These are phyloP conservation scores for Mycocentrospora acerina DNA, from an alignment of 2,329 filamentous ascomycete species.

Conservation along the genomic window DNA sequence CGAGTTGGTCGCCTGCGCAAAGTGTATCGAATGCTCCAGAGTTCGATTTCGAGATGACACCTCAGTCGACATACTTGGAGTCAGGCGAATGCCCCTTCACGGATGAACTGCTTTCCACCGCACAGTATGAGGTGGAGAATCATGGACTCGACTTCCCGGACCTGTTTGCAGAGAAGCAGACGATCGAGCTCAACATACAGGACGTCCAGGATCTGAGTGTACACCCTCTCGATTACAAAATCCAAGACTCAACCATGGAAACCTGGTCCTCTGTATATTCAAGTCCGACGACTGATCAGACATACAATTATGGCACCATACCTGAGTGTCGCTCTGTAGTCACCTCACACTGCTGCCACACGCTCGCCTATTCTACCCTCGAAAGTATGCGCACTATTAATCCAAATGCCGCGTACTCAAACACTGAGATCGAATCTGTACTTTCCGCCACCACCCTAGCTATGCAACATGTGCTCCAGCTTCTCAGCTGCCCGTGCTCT, in stretches of 20 bases:
- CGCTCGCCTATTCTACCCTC: slow-evolving; percentile 31
- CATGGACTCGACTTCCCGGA: slow-evolving; percentile 28
- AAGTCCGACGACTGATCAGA: slow-evolving; percentile 16
- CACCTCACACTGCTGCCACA: slow-evolving; percentile 32
- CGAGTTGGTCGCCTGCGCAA: slow-evolving; percentile 28
- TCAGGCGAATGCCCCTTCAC: slow-evolving; percentile 23
- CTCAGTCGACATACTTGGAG: slow-evolving; percentile 29
- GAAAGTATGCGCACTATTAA: slow-evolving; percentile 30
- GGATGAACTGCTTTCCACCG: slow-evolving; percentile 19
- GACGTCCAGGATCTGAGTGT: slow-evolving; percentile 29
- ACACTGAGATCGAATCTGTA: slow-evolving; percentile 24
- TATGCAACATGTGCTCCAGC: slow-evolving; percentile 28
- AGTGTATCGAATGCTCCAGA: slow-evolving; percentile 28
- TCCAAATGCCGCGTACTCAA: slow-evolving; percentile 17
- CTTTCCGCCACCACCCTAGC: slow-evolving; percentile 30
- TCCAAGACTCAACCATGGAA: slow-evolving; percentile 17
- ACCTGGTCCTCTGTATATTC: slow-evolving; percentile 9
- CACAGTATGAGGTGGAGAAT: slow-evolving; percentile 19
- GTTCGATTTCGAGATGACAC: slow-evolving; percentile 31
- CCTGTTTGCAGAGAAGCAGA: slow-evolving; percentile 30
- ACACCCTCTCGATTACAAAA: slow-evolving; percentile 24
- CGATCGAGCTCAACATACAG: slow-evolving; percentile 23
- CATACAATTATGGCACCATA: slow-evolving; percentile 15
- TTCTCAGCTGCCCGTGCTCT: slow-evolving; percentile 34
- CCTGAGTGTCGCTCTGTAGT: slow-evolving; percentile 21